These are phyloP conservation scores for Macrolepiota albuminosa DNA, from an alignment of 768 basidiomycete genomes.

Conservation along the genomic window DNA sequence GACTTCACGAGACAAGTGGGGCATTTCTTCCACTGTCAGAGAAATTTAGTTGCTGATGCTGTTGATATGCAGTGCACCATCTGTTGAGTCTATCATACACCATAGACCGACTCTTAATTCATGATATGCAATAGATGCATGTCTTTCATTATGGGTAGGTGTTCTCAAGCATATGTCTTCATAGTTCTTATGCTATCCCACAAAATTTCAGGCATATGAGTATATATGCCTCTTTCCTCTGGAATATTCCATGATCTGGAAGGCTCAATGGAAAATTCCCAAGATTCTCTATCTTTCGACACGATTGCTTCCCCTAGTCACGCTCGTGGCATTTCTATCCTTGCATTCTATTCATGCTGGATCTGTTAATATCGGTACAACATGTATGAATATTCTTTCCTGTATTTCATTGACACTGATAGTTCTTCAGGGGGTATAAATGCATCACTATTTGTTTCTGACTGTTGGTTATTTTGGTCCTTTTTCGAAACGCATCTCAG, in stretches of 20 bases:
- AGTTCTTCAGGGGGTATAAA: neutral
- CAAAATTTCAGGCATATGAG: neutral
- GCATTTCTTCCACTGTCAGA: neutral
- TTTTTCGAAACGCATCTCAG: neutral
- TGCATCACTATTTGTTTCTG: neutral
- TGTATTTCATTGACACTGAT: neutral
- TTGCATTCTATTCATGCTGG: neutral
- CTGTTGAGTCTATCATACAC: neutral
- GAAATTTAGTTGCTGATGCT: neutral
- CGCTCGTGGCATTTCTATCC: neutral
- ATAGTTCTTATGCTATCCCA: neutral
- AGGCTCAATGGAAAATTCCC: neutral
- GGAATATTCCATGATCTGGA: neutral
- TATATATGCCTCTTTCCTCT: neutral
- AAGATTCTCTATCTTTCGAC: neutral
- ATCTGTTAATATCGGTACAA: neutral
- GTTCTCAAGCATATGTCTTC: neutral
- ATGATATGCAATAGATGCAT: neutral
- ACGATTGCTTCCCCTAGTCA: neutral
- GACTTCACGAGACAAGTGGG: neutral
- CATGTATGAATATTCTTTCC: neutral
- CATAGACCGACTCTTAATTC: neutral
- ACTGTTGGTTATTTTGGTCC: neutral
- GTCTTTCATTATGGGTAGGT: neutral
- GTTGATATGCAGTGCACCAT: neutral